Evolutionary conservation across 2,329 filamentous ascomycete species (phyloP), one percentile per base, ranked within the genome.

Genomic region (Aspergillus texensis): DNA sequence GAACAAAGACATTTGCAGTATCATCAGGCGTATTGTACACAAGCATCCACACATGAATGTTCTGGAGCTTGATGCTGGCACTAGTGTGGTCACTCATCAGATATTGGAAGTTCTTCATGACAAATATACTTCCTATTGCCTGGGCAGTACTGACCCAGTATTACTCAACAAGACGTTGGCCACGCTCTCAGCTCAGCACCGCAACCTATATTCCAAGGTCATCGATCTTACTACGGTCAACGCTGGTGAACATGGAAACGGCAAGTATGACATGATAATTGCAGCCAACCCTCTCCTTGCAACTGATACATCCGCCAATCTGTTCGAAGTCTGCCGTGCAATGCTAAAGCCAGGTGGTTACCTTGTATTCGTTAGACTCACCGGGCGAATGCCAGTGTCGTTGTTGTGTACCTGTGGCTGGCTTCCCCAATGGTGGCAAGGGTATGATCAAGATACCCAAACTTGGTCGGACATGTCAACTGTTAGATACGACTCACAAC

Each of bases 341-440:
- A 56, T 56, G 34, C 32, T 56, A 14, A 56, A 56, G 21, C 53
- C 53, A 3, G 53, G 53, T 56, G 53, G 53, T 8, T 56, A 56
- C 32, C 12, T 56, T 41, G 21, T 56, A 19, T 56, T 56, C 12
- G 11, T 26, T 4, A 56, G 53, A 41, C 14, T 41, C 11, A 28
- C 21, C 10, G 53, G 53, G 3, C 28, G 11, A 6, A 56, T 56
- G 19, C 34, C 53, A 34, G 10, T 34, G 9, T 56, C 34, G 16
- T 41, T 56, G 53, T 28, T 56, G 21, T 56, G 19, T 26, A n/a
- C 21, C 21, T 56, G 6, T 41, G 53, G 53, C 1, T 9, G 41
- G 53, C n/a, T 41, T 26, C 53, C 53, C n/a, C 16, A 41, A n/a
- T 56, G 53, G 53, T 56, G 53, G 53, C 53, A 41, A 26, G 53